Evolutionary conservation across 2,329 filamentous ascomycete species (phyloP), one percentile per base, ranked within the genome.

Genomic region (Clarireedia hainanense): DNA sequence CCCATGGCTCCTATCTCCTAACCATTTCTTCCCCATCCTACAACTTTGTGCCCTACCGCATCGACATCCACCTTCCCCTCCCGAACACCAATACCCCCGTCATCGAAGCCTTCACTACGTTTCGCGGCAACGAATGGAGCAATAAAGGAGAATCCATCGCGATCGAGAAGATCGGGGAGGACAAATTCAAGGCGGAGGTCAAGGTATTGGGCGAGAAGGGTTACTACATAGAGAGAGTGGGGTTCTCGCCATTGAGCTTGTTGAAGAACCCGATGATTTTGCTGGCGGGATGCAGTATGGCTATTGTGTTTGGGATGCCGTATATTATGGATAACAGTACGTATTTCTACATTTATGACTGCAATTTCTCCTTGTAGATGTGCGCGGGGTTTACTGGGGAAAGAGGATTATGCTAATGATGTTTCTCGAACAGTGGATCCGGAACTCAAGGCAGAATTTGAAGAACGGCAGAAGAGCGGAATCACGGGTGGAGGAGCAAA

Each of bases 201-300:
- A 55, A 40, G 55, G 48, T 26, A 10, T 50, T 57, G 3, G 1
- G 67, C 51, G 69, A 68, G 54, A 94, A 91, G 79, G 77, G 80
- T 12, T 96, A 88, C 72, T 96, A 89, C 64, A 76, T 88, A 65
- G 83, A 89, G 70, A 78, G 91, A 66, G 77, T 80, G 58, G 83
- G 81, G 63, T 87, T 92, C 74, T 89, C 85, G 17, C 78, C 91
- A n/a, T 68, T 96, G 56, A 82, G 81, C 57, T 84, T 96, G 55
- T 77, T 96, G 65, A 94, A 94, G 76, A 96, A 89, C 69, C 94
- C 94, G 3, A 97, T 97, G 91, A 96, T 97, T 61, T 79, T 99
- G 58, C 86, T 99, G 76, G 91, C 87, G 4, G 73, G 95, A 36
- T 84, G 94, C 40, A 90, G 86, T 59, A 83, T 96, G 76, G 85